Conservation (phyloP, 352 stramenopile species). For the Aphanomyces cochlioides region DNA sequence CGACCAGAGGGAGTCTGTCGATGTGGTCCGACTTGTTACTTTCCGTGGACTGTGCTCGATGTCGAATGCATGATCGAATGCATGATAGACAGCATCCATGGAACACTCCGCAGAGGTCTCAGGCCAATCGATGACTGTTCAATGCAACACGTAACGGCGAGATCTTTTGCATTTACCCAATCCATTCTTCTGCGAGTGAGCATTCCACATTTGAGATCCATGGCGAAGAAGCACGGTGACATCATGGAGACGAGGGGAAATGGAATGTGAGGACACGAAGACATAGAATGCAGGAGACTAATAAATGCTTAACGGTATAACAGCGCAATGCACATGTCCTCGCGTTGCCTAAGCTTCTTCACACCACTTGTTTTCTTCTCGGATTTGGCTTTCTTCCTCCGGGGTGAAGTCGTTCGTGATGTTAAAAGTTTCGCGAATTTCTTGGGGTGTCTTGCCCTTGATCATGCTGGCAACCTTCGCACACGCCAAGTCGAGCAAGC, state of each 20-base stretch:
- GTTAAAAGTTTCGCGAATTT: conserved; percentile 99
- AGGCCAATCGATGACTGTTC: too few relatives aligned
- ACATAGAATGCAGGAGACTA: too few relatives aligned
- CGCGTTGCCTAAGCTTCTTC: conserved; percentile 90
- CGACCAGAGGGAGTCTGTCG: conserved; percentile 46
- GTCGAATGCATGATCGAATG: not conserved
- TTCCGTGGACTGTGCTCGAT: not conserved
- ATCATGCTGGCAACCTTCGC: conserved; percentile 93
- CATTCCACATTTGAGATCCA: too few relatives aligned
- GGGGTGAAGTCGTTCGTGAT: conserved; percentile 99
- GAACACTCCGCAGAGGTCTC: too few relatives aligned
- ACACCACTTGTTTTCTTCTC: conserved; percentile 99
- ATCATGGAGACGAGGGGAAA: too few relatives aligned
- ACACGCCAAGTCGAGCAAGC: conserved; percentile 86
- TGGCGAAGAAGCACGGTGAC: too few relatives aligned
- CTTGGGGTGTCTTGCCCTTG: conserved; percentile 98
- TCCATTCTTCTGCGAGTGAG: too few relatives aligned
- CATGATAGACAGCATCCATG: not conserved
- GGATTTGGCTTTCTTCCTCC: conserved; percentile 98
- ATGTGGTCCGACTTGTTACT: not conserved
- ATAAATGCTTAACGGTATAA: too few relatives aligned
- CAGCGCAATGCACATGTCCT: not conserved
- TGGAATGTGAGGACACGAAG: too few relatives aligned
- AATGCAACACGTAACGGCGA: too few relatives aligned
- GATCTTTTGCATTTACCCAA: too few relatives aligned